Base-by-base conservation (phyloP, 768 basidiomycete genomes). In the Termitomyces sp. region DNA sequence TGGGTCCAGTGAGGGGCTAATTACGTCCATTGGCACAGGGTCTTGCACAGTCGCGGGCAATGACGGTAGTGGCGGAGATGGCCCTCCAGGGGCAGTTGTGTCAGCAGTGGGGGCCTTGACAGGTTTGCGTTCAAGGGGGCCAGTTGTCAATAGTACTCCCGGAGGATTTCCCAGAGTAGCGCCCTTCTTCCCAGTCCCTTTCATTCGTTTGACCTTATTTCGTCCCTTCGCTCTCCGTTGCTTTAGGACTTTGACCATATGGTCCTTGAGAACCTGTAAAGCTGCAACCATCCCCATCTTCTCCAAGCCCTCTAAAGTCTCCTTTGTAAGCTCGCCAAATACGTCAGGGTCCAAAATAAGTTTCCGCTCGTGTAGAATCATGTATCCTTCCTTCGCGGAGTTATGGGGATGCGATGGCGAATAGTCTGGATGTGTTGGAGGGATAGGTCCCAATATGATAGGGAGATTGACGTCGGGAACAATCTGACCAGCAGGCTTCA, bases 201-300 rank as follows among this genome's bases (percentile, higher is more conserved):
- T 58, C 49, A 66, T 59, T 54, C 65, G 65, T 54, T 61, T 57
- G 24, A 59, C 75, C 65, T 77, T 65, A 28, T 69, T 59, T 54
- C 68, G 63, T 58, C 56, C 68, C 62, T 77, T 77, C 49, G 79
- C 77, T 60, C 77, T 66, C 59, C 75, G 80, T 67, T 93, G 89
- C 70, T 94, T 95, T 65, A 93, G 71, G 57, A 85, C 89, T 52
- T 87, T 81, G 42, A 93, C 89, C 67, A 95, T 90, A 63, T 93
- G 88, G 2, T 81, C 84, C 58, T 93, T 92, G 54, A 96, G 73
- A 21, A 92, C 85, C 60, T 83, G 81, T 50, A 96, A 71, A 6
- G 93, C 92, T 60, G 87, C 84, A 66, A 87, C 82, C 0, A 91
- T 89, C 2, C 91, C 91, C 68, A 93, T 81, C 51, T 79, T 78